Base-by-base conservation (phyloP, 108 stramenopile species). In the Skeletonema menzelii region DNA sequence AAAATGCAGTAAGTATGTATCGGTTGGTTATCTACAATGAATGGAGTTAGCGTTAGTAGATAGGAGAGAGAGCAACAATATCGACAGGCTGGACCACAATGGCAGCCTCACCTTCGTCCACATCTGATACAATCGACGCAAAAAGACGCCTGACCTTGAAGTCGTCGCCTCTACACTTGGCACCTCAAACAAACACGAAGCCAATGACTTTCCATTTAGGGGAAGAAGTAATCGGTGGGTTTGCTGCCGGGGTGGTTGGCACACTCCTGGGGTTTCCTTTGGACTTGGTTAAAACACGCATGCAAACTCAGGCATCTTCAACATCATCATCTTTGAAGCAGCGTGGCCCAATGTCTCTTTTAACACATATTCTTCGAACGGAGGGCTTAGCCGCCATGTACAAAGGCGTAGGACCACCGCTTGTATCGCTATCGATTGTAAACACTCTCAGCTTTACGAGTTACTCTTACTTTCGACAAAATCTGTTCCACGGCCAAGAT, bases 211-310 rank as follows among this genome's bases (percentile, higher is more conserved):
- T 81, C 47, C 73, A 84, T 60, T 49, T 88, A 13, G 73, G 79
- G 31, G 88, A 88, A 81, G 88, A 88, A 73, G 88, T 84, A 13
- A 44, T 85, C 17, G 88, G 76, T 32, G 76, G 93, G 6, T 76
- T 95, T 49, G 67, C 87, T 19, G 93, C 93, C 0, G 96, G 93
- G 22, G 82, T 95, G 1, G 69, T 95, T 26, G 96, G 96, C 14
- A 97, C 96, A 31, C 74, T 97, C 12, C 86, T 97, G 49, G 96
- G 96, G 10, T 97, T 89, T 74, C 96, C 96, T 11, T 83, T 96
- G 17, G 92, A 94, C 67, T 58, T 83, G 24, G 81, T 85, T 17
- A 87, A 87, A 68, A 87, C 86, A 32, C 35, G 61, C 22, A 69
- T 79, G 80, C 75, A 70, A 35, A 79, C 63, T 53, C 61, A 62